A percentile compares a stretch with the other conserved stretches of the same genome.
Conservation (phyloP, 306 rosid species). For the Hippophae tibetana region DNA sequence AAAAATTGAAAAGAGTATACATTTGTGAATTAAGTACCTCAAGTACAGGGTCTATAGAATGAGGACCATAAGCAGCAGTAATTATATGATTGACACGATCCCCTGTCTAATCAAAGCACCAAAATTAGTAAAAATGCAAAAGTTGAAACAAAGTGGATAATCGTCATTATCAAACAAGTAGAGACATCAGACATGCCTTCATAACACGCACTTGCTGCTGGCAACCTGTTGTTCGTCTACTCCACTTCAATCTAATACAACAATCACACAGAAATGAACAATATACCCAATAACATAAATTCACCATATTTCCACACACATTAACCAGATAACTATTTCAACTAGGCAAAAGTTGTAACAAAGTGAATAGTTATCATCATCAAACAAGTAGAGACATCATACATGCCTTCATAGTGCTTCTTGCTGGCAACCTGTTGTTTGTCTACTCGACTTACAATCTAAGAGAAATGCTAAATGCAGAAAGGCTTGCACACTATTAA, state of each 20-base stretch:
- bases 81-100: slow-evolving; percentile 26
- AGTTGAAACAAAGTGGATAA: slow-evolving; percentile 9
- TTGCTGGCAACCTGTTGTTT: slow-evolving; percentile 32
- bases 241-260: slow-evolving; percentile 43
- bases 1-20: background rate
- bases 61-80: slow-evolving; percentile 35
- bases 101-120: slow-evolving; percentile 39
- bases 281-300: background rate
- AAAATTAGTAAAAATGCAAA: slow-evolving; percentile 9
- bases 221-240: slow-evolving; percentile 37
- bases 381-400: slow-evolving; percentile 1
- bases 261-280: background rate
- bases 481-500: too few relatives aligned
- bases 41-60: slow-evolving; percentile 41
- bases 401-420: slow-evolving; percentile 44
- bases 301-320: too few relatives aligned
- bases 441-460: slow-evolving; percentile 20
- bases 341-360: slow-evolving; percentile 8
- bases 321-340: background rate
- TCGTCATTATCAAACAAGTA: slow-evolving; percentile 2
- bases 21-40: slow-evolving; percentile 42
- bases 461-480: too few relatives aligned
- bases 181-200: slow-evolving; percentile 41
- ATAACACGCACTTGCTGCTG: slow-evolving; percentile 24
- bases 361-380: slow-evolving; percentile 1